Percentiles rank a stretch among this genome's conserved stretches.
phyloP scores from a whole-genome alignment of 768 basidiomycete species.

The Rossbeevera mucosa region DNA sequence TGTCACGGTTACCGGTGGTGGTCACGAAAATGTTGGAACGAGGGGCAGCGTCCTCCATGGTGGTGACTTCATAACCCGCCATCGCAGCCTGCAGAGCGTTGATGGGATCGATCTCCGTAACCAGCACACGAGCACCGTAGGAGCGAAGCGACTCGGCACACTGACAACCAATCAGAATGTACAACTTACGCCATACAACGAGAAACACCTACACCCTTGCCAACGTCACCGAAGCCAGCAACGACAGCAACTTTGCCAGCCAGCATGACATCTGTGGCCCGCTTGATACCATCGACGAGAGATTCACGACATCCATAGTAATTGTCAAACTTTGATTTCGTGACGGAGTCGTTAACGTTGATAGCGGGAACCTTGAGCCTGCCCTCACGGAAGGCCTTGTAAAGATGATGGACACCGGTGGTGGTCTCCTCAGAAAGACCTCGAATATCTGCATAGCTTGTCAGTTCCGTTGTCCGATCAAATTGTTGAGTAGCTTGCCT shows the following conservation, averaged over 20 bases:
- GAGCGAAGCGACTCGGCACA: slow-evolving; percentile 95
- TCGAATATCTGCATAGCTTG: slow-evolving; percentile 55
- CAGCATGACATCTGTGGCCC: slow-evolving; percentile 99
- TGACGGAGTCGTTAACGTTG: slow-evolving; percentile 99
- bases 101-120: slow-evolving; percentile 99
- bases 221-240: slow-evolving; percentile 98
- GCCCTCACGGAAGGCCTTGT: slow-evolving; percentile 96
- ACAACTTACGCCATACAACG: neutral
- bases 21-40: slow-evolving; percentile 93
- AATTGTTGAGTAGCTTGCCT: slow-evolving; percentile 38
- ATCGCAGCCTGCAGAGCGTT: slow-evolving; percentile 99
- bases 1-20: slow-evolving; percentile 98
- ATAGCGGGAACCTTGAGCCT: slow-evolving; percentile 96
- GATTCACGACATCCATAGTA: slow-evolving; percentile 99
- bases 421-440: slow-evolving; percentile 99
- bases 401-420: slow-evolving; percentile 98
- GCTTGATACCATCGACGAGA: slow-evolving; percentile 99
- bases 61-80: slow-evolving; percentile 98
- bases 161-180: slow-evolving; percentile 35
- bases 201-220: slow-evolving; percentile 81
- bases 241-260: slow-evolving; percentile 99
- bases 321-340: slow-evolving; percentile 99
- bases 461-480: neutral
- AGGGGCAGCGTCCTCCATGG: slow-evolving; percentile 95
- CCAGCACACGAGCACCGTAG: slow-evolving; percentile 94